phyloP scores from a whole-genome alignment of 371 early-diverging fungal genomes.

The Funneliformis caledonium region DNA sequence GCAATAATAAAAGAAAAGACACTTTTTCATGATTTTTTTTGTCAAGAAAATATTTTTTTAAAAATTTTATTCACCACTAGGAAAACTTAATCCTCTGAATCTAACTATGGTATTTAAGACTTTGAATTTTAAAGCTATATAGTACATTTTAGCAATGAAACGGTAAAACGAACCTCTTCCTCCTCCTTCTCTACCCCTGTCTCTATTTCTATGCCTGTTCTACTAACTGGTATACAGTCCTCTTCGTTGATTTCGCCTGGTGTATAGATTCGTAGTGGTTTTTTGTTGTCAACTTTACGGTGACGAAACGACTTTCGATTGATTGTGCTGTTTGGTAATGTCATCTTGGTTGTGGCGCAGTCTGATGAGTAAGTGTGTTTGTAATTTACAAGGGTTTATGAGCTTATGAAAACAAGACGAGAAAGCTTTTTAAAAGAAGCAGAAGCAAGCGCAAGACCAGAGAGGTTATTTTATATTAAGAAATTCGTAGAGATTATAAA shows the following conservation, averaged over 20 bases:
- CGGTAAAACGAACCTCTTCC: constrained; percentile 62
- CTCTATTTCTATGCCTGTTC: constrained; percentile 49
- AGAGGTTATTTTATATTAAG: not conserved
- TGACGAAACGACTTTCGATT: constrained; percentile 75
- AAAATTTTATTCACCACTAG: not conserved
- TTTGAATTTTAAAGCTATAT: not conserved
- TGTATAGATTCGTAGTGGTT: constrained; percentile 80
- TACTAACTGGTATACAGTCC: constrained; percentile 7
- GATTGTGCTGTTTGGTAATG: constrained; percentile 9
- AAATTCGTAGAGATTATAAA: not conserved
- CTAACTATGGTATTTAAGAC: not conserved
- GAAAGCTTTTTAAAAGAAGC: not conserved
- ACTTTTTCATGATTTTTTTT: not conserved
- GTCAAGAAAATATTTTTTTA: not conserved
- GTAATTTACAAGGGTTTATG: not conserved
- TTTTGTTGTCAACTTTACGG: constrained; percentile 88
- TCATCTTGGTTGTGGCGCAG: constrained; percentile 34
- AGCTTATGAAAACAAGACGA: not conserved
- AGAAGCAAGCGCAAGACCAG: not conserved
- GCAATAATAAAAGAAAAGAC: constrained; percentile 8
- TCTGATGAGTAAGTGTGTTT: not conserved
- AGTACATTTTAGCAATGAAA: constrained; percentile 14
- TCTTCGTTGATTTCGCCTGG: constrained; percentile 59
- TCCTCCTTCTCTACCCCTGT: constrained; percentile 78
- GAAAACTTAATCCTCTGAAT: not conserved